phyloP scores from a whole-genome alignment of 2,329 filamentous ascomycete genomes.

The Acephala macrosclerotiorum region DNA sequence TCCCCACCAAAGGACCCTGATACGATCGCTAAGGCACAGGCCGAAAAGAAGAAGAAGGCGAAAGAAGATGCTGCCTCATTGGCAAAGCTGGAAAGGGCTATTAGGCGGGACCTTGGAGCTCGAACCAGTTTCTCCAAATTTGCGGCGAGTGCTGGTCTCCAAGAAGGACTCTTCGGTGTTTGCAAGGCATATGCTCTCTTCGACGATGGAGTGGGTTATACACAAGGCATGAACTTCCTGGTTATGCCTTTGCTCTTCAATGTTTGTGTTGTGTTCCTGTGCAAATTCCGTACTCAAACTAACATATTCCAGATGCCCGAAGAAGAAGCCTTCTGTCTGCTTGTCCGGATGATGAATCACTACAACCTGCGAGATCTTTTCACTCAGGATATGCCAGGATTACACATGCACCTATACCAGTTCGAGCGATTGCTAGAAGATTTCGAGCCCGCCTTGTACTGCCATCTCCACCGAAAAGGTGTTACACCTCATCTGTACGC shows the following conservation, averaged over 20 bases:
- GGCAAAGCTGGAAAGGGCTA: conserved; percentile 87
- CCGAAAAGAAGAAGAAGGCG: conserved; percentile 77
- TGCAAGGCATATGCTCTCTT: conserved; percentile 98
- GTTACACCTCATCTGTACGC: conserved; percentile 94
- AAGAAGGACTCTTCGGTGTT: conserved; percentile 92
- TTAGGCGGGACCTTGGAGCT: conserved; percentile 88
- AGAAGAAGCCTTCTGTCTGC: conserved; percentile 92
- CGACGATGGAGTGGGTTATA: conserved; percentile 93
- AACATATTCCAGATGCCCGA: conserved; percentile 78
- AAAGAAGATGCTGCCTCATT: conserved; percentile 79
- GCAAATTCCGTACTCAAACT: conserved; percentile 27
- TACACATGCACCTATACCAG: conserved; percentile 92
- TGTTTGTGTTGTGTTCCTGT: conserved; percentile 58
- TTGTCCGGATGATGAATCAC: conserved; percentile 95
- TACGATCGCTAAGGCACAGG: conserved; percentile 69
- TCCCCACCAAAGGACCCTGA: conserved; percentile 69
- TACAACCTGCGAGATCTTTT: conserved; percentile 94
- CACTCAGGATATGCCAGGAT: conserved; percentile 92
- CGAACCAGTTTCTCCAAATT: conserved; percentile 98
- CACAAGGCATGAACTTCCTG: conserved; percentile 98
- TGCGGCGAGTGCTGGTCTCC: conserved; percentile 86
- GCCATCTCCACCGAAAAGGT: conserved; percentile 86
- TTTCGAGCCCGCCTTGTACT: conserved; percentile 91
- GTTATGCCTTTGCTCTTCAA: conserved; percentile 97
- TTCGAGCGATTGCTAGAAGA: conserved; percentile 96